Evolutionary conservation across 2,329 filamentous ascomycete genomes (phyloP).

Genomic region (Microcera coccophila): DNA sequence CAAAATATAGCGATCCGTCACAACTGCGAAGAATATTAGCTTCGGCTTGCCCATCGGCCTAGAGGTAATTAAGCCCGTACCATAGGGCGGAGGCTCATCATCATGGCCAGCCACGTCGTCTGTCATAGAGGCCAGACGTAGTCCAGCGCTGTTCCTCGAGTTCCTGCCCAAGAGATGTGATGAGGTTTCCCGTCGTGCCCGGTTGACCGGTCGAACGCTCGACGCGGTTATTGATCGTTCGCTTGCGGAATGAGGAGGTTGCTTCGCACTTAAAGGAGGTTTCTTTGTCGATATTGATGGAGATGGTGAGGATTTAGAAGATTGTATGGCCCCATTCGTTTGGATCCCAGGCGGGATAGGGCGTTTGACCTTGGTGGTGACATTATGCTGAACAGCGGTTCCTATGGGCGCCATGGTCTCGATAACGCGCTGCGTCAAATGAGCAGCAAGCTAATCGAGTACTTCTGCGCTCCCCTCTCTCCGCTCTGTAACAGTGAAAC

Average conservation of each 20-base stretch:
- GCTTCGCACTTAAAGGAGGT: conserved; percentile 43
- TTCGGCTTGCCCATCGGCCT: background rate
- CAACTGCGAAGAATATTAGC: conserved; percentile 50
- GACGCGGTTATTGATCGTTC: conserved; percentile 38
- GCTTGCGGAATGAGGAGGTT: conserved; percentile 32
- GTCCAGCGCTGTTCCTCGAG: conserved; percentile 49
- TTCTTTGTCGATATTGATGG: conserved; percentile 56
- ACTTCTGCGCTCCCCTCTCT: conserved; percentile 12
- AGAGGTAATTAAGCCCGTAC: conserved; percentile 33
- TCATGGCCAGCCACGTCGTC: conserved; percentile 39
- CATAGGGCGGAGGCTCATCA: conserved; percentile 49
- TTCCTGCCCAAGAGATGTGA: conserved; percentile 43
- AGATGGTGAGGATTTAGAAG: conserved; percentile 58
- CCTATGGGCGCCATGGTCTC: conserved; percentile 54
- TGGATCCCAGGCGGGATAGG: conserved; percentile 63
- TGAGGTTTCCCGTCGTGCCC: conserved; percentile 55
- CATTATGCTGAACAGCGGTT: conserved; percentile 43
- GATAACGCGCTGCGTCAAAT: conserved; percentile 25
- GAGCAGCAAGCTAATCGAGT: conserved; percentile 15
- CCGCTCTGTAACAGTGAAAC: conserved; percentile 11
- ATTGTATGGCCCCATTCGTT: conserved; percentile 54
- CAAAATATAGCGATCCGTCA: conserved; percentile 74
- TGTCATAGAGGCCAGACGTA: conserved; percentile 46
- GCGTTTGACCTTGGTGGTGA: conserved; percentile 61
- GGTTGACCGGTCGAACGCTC: conserved; percentile 49